Evolutionary conservation across 2,329 filamentous ascomycete species (phyloP).

Genomic region (Aspergillus felis): DNA sequence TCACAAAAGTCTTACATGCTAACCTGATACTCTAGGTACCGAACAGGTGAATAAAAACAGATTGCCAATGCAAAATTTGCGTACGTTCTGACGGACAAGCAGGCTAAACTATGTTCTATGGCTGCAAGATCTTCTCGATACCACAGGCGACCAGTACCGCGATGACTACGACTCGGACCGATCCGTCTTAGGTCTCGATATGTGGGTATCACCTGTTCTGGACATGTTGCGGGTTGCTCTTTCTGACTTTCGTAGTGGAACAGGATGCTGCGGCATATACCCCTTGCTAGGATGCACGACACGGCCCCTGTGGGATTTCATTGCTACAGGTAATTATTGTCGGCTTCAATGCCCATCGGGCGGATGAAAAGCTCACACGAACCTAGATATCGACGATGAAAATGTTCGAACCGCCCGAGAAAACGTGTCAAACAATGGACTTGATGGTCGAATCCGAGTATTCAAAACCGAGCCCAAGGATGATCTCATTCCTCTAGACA

Average conservation of each 20-base stretch:
- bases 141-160: conserved; percentile 48
- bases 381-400: conserved; percentile 67
- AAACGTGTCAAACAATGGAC: conserved; percentile 65
- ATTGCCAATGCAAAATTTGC: background rate
- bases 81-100: conserved; percentile 30
- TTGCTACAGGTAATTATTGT: conserved; percentile 56
- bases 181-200: conserved; percentile 69
- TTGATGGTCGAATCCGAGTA: conserved; percentile 63
- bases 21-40: conserved; percentile 34
- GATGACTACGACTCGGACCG: conserved; percentile 53
- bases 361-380: background rate
- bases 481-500: conserved; percentile 61
- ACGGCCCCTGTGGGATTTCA: conserved; percentile 66
- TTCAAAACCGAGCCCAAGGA: conserved; percentile 51
- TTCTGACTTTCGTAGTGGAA: conserved; percentile 55
- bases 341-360: background rate
- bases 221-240: background rate
- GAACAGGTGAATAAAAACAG: conserved; percentile 34
- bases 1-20: background rate
- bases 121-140: conserved; percentile 78
- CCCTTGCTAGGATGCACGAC: conserved; percentile 72
- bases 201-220: conserved; percentile 43
- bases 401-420: conserved; percentile 62
- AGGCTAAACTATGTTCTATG: conserved; percentile 88
- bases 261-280: conserved; percentile 88